Conservation (phyloP, 805 yeast genomes). For the Pichia gijzeniarum region DNA sequence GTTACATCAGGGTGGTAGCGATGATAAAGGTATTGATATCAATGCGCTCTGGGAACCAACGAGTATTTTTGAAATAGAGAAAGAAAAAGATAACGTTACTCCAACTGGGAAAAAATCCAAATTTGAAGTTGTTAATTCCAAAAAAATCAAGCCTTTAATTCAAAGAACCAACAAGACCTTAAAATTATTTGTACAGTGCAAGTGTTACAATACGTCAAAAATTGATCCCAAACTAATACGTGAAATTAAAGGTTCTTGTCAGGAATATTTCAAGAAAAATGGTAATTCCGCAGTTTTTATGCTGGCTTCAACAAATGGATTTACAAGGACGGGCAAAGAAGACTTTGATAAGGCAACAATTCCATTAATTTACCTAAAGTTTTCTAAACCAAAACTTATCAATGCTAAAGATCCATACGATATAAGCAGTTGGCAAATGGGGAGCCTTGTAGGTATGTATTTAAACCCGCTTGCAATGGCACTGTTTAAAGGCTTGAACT, state of each 20-base stretch:
- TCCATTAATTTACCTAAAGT: conserved; percentile 40
- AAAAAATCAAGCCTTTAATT: conserved; percentile 22
- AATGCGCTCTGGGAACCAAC: conserved; percentile 43
- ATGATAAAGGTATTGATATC: conserved; percentile 53
- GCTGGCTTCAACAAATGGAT: conserved; percentile 40
- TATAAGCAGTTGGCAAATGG: conserved; percentile 34
- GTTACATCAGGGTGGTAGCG: conserved; percentile 46
- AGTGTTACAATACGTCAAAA: conserved; percentile 36
- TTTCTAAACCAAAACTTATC: conserved; percentile 29
- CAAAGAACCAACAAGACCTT: conserved; percentile 26
- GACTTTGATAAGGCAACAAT: conserved; percentile 39
- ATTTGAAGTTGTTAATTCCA: conserved; percentile 23
- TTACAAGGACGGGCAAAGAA: conserved; percentile 41
- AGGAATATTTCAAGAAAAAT: conserved; percentile 11
- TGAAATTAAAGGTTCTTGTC: conserved; percentile 48
- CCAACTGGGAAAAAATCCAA: background rate
- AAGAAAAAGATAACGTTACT: background rate
- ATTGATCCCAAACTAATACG: conserved; percentile 43
- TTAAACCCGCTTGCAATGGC: conserved; percentile 34
- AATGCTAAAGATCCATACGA: conserved; percentile 24
- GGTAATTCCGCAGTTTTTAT: conserved; percentile 27
- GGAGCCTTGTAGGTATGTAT: conserved; percentile 31
- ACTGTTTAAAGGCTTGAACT: conserved; percentile 32
- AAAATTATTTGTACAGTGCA: conserved; percentile 48
- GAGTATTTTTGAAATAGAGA: conserved; percentile 16